Base-by-base conservation (phyloP, 257 asterid genomes). In the Plantago elongata region DNA sequence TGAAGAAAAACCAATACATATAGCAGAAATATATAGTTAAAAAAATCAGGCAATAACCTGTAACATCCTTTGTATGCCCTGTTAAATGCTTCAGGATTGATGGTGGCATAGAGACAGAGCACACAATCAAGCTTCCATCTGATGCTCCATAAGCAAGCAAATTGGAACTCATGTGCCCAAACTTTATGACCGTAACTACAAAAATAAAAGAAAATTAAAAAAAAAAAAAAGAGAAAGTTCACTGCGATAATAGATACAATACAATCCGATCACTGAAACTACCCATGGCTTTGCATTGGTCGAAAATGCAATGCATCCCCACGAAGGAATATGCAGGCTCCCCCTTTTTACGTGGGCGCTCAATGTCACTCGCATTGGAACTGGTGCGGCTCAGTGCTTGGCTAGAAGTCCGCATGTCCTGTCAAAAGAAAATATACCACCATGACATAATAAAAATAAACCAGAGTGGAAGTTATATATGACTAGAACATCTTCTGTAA, bases 231-330 rank as follows among this genome's bases (percentile, higher is more conserved):
- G 69, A 63, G 62, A 37, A 62, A 70, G 65, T 18, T 38, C 57
- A 63, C 61, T 72, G 13, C 40, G 49, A 9, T 49, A 13, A 54
- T 22, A 22, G 27, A 66, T 66, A 55, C 43, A 40, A 49, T 64
- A 66, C 62, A 34, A 62, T 40, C 15, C 57, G 47, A 62, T 52
- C 54, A 70, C 2, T 48, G 63, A 44, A 57, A 60, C 69, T 87
- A 93, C 97, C 99, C 99, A 89, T 83, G 81, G 99, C 94, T 81
- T 83, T 87, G 99, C 97, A 84, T 60, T 85, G 94, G 77, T 93
- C 99, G 74, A 93, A 93, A 51, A 93, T 87, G 83, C 96, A 87
- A 83, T 93, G 99, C 99, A 89, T 93, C 74, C 99, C 99, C 1
- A 93, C 94, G 82, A 93, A 93, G 13, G 99, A 93, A 81, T 89